Percentiles rank a stretch among this genome's conserved stretches.
These are phyloP conservation scores for Decorospora gaudefroyi DNA, from an alignment of 2,329 filamentous ascomycete genomes.

Conservation along the genomic window DNA sequence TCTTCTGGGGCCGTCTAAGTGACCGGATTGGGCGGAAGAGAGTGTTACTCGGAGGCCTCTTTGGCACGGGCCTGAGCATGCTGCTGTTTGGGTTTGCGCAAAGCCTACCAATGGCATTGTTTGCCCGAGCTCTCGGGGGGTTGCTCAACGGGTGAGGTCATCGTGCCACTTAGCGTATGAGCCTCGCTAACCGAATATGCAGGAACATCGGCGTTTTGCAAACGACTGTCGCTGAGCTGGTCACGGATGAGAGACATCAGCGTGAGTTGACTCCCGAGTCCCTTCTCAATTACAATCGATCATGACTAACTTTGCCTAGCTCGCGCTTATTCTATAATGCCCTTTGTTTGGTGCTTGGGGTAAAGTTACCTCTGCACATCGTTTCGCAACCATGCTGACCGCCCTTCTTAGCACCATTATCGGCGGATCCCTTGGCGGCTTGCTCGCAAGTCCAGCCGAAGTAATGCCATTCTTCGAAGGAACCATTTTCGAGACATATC, in stretches of 20 bases:
- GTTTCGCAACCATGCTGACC: slow-evolving; percentile 26
- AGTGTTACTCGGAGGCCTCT: slow-evolving; percentile 83
- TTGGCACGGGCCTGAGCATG: slow-evolving; percentile 91
- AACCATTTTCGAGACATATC: slow-evolving; percentile 82
- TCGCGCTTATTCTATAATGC: slow-evolving; percentile 96
- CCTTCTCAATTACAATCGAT: slow-evolving; percentile 10
- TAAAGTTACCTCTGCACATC: slow-evolving; percentile 49
- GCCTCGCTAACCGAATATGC: slow-evolving; percentile 39
- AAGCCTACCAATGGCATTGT: slow-evolving; percentile 77
- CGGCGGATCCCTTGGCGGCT: slow-evolving; percentile 87
- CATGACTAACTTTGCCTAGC: slow-evolving; percentile 57
- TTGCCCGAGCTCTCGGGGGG: slow-evolving; percentile 87
- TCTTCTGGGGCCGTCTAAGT: slow-evolving; percentile 91
- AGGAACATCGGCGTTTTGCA: slow-evolving; percentile 94
- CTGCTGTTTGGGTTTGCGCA: slow-evolving; percentile 88
- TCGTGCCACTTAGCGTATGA: slow-evolving; percentile 30
- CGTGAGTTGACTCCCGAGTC: slow-evolving; percentile 58
- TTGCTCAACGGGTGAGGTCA: slow-evolving; percentile 81
- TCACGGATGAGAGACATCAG: slow-evolving; percentile 91
- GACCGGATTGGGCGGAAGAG: slow-evolving; percentile 92
- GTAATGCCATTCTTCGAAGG: slow-evolving; percentile 80
- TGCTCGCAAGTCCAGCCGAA: slow-evolving; percentile 82
- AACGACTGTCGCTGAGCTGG: slow-evolving; percentile 91
- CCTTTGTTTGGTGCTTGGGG: slow-evolving; percentile 96
- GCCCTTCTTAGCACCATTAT: slow-evolving; percentile 72